phyloP scores from a whole-genome alignment of 1,284 basidiomycete species.

The Trametes sp. region DNA sequence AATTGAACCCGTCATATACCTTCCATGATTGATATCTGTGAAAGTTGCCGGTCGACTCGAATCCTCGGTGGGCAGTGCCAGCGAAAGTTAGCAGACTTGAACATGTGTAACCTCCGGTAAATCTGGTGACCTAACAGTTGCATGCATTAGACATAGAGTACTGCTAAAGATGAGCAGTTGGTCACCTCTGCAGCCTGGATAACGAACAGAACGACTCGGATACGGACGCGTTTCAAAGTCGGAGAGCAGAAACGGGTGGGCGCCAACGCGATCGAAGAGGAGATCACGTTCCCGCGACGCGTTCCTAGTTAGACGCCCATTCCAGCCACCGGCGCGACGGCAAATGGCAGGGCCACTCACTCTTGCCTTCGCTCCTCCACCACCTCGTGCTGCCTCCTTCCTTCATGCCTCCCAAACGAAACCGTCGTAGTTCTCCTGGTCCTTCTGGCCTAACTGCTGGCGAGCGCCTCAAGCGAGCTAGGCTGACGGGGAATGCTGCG shows the following conservation, averaged over 20 bases:
- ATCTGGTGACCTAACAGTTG: too few relatives aligned
- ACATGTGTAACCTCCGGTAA: too few relatives aligned
- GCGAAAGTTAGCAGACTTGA: too few relatives aligned
- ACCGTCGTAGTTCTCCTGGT: slow-evolving; percentile 57
- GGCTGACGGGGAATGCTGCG: slow-evolving; percentile 51
- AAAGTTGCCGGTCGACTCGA: too few relatives aligned
- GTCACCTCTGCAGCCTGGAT: too few relatives aligned
- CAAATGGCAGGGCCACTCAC: slow-evolving; percentile 4
- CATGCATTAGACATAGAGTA: too few relatives aligned
- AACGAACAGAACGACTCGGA: too few relatives aligned
- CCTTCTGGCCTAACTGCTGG: slow-evolving; percentile 62
- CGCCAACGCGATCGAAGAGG: slow-evolving; percentile 4
- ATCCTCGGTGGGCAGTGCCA: too few relatives aligned
- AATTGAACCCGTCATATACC: too few relatives aligned
- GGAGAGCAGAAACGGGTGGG: background rate
- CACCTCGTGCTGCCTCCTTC: background rate
- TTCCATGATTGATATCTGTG: too few relatives aligned
- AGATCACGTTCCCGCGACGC: slow-evolving; percentile 34
- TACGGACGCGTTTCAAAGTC: too few relatives aligned
- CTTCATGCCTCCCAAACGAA: slow-evolving; percentile 69
- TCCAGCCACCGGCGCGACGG: slow-evolving; percentile 29
- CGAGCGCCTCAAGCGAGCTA: slow-evolving; percentile 65
- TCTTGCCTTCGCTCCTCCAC: slow-evolving; percentile 12
- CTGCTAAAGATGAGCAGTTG: too few relatives aligned
- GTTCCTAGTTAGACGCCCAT: slow-evolving; percentile 20